These are phyloP conservation scores for Ustulina deusta DNA, from an alignment of 2,329 filamentous ascomycete genomes.

Conservation along the genomic window DNA sequence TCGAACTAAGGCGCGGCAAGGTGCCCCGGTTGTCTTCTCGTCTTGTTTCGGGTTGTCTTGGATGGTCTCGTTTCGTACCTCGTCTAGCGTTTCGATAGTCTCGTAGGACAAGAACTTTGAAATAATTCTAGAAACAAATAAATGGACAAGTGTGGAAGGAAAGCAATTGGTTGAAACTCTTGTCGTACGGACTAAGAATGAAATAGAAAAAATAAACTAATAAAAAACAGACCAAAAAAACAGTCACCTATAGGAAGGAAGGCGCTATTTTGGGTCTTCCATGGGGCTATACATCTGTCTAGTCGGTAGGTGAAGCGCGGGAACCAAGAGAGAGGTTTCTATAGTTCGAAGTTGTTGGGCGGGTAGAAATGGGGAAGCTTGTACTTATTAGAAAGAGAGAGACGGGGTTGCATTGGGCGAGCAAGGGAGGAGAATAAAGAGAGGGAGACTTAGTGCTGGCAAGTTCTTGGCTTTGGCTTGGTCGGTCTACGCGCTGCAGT, in stretches of 20 bases:
- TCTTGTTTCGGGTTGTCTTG: constrained; percentile 3
- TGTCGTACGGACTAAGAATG: neutral
- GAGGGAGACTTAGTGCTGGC: neutral
- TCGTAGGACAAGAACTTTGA: neutral
- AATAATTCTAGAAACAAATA: neutral
- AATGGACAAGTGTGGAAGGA: neutral
- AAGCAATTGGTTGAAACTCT: neutral
- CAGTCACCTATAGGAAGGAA: neutral
- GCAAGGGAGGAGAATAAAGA: constrained; percentile 9
- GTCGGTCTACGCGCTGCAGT: neutral
- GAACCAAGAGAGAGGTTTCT: constrained; percentile 1
- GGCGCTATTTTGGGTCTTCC: neutral
- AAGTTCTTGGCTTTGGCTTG: neutral
- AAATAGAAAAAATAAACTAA: neutral
- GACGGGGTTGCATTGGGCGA: neutral
- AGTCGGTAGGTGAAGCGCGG: neutral
- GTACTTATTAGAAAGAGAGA: constrained; percentile 4
- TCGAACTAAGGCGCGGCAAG: constrained; percentile 30
- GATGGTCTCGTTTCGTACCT: constrained; percentile 5
- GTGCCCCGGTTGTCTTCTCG: neutral
- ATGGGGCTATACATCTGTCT: neutral
- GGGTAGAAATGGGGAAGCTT: constrained; percentile 20
- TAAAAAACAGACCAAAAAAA: neutral
- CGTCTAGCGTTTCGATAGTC: constrained; percentile 9
- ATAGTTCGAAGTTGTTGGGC: neutral